A percentile compares a stretch with the other conserved stretches of the same genome.
Evolutionary conservation across 208 protist species (phyloP).

Genomic region (Strigomonas oncopelti): DNA sequence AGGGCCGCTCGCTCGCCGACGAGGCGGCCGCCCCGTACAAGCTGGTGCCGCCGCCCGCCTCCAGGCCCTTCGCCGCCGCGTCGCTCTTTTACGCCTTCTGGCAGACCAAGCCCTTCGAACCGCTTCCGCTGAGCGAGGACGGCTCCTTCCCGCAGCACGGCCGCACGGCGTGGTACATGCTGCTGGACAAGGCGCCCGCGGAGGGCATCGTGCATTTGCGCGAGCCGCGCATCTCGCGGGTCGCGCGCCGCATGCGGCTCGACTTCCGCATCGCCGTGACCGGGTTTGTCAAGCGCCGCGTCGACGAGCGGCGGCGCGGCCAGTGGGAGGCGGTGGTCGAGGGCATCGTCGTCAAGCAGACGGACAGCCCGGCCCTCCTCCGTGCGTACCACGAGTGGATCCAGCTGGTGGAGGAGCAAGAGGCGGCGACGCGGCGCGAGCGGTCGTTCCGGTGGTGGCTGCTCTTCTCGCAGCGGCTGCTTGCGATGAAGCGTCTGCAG

Average conservation of each 20-base stretch:
- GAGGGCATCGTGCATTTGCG: slow-evolving; percentile 65
- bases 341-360: slow-evolving; percentile 75
- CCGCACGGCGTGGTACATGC: slow-evolving; percentile 79
- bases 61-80: slow-evolving; percentile 69
- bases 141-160: slow-evolving; percentile 71
- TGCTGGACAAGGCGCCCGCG: slow-evolving; percentile 49
- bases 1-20: slow-evolving; percentile 56
- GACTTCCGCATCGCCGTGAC: slow-evolving; percentile 74
- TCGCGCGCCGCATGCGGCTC: slow-evolving; percentile 77
- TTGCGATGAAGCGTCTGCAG: slow-evolving; percentile 73
- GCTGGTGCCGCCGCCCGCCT: slow-evolving; percentile 68
- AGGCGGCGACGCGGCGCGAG: slow-evolving; percentile 65
- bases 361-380: slow-evolving; percentile 39
- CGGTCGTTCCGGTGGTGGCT: slow-evolving; percentile 85
- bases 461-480: slow-evolving; percentile 63
- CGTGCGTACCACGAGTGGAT: slow-evolving; percentile 86
- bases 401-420: slow-evolving; percentile 73
- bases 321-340: slow-evolving; percentile 76
- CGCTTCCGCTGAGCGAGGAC: slow-evolving; percentile 53
- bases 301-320: slow-evolving; percentile 64
- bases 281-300: slow-evolving; percentile 65
- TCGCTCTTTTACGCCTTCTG: slow-evolving; percentile 78
- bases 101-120: slow-evolving; percentile 84
- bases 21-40: slow-evolving; percentile 78
- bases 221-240: slow-evolving; percentile 70